Conservation (phyloP, 1,284 basidiomycete genomes). For the Apiotrichum brassicae region DNA sequence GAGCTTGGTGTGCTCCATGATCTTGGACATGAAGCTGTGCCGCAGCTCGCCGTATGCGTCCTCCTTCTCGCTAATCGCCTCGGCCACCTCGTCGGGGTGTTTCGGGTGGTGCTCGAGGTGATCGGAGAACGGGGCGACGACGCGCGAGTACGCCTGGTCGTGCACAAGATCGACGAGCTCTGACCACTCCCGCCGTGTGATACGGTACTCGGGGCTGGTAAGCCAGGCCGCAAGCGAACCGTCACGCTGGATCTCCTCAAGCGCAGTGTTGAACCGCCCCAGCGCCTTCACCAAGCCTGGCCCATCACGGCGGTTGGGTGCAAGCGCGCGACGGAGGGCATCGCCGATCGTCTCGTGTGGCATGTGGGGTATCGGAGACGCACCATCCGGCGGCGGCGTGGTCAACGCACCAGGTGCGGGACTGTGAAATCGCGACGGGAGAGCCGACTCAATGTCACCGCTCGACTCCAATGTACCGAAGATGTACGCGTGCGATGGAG, state of each 20-base stretch:
- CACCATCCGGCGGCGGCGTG: slow-evolving; percentile 22
- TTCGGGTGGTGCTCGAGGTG: slow-evolving; percentile 46
- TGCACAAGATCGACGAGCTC: slow-evolving; percentile 46
- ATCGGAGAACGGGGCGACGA: slow-evolving; percentile 50
- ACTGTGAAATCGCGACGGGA: slow-evolving; percentile 14
- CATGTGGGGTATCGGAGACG: slow-evolving; percentile 10
- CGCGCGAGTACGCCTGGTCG: slow-evolving; percentile 53
- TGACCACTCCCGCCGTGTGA: slow-evolving; percentile 47
- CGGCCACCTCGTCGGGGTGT: slow-evolving; percentile 39
- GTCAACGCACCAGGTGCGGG: slow-evolving; percentile 20
- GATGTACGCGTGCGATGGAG: slow-evolving; percentile 32
- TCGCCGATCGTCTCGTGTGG: slow-evolving; percentile 48
- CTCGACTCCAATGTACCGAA: slow-evolving; percentile 34
- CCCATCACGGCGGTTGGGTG: slow-evolving; percentile 49
- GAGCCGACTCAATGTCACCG: slow-evolving; percentile 11
- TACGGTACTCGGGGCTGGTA: slow-evolving; percentile 17
- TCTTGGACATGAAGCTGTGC: slow-evolving; percentile 42
- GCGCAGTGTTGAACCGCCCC: slow-evolving; percentile 49
- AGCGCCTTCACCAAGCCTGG: slow-evolving; percentile 49
- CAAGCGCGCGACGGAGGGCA: slow-evolving; percentile 50
- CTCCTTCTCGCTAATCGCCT: slow-evolving; percentile 39
- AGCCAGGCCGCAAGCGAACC: slow-evolving; percentile 37
- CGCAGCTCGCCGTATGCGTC: slow-evolving; percentile 45
- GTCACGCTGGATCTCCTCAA: slow-evolving; percentile 42
- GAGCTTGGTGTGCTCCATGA: slow-evolving; percentile 41